Conservation (phyloP, 179 eudicot genomes). For the Patellifolia procumbens region DNA sequence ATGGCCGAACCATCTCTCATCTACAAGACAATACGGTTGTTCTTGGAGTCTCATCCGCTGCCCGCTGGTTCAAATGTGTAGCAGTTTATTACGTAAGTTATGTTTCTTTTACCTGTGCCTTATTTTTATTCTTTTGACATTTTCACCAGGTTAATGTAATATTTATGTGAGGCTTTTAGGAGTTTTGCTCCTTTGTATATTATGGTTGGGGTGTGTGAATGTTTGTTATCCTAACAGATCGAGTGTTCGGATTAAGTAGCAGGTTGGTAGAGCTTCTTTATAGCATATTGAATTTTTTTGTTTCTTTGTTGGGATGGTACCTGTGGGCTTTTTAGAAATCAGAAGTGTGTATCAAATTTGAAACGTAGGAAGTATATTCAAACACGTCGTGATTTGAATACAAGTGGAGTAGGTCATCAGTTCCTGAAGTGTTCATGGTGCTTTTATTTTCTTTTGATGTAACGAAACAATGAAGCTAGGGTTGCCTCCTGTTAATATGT, state of each 20-base stretch:
- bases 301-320: too few relatives aligned
- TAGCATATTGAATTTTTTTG: not conserved
- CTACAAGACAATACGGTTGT: slow-evolving; percentile 43
- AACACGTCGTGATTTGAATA: too few relatives aligned
- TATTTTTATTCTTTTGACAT: not conserved
- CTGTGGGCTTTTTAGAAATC: too few relatives aligned
- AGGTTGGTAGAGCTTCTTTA: not conserved
- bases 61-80: slow-evolving; percentile 17
- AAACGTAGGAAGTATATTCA: too few relatives aligned
- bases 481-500: too few relatives aligned
- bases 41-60: slow-evolving; percentile 50
- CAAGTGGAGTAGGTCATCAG: too few relatives aligned
- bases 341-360: too few relatives aligned
- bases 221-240: not conserved
- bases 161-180: slow-evolving; percentile 4
- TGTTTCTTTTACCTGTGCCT: not conserved
- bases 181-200: slow-evolving; percentile 3
- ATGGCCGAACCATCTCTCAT: slow-evolving; percentile 86
- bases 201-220: not conserved
- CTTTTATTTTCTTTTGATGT: too few relatives aligned
- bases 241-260: not conserved
- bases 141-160: not conserved
- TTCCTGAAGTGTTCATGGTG: too few relatives aligned
- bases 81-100: not conserved
- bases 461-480: too few relatives aligned